Conservation (phyloP, 495 filamentous ascomycete species). For the Neurospora sp. region DNA sequence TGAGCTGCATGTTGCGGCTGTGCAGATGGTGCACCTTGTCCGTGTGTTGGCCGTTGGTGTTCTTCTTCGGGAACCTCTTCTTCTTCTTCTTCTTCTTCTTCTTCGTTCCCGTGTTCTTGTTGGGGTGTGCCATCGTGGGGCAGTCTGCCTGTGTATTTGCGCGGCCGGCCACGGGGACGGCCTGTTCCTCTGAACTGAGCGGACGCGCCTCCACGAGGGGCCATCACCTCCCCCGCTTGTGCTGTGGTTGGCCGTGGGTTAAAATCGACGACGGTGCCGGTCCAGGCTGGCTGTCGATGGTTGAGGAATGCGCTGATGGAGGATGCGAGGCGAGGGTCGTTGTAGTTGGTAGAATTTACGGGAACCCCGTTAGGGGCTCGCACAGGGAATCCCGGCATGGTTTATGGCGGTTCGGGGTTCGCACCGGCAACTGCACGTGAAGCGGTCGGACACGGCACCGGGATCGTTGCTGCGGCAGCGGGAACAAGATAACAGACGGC, state of each 20-base stretch:
- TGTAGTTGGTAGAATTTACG: not conserved
- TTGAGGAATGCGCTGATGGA: constrained; percentile 5
- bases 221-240: not conserved
- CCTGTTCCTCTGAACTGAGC: not conserved
- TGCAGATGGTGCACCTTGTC: not conserved
- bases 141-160: not conserved
- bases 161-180: not conserved
- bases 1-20: constrained; percentile 4
- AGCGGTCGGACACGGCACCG: not conserved
- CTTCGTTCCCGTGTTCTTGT: not conserved
- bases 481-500: not conserved
- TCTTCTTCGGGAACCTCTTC: not conserved
- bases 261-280: not conserved
- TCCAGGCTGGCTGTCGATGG: constrained; percentile 6
- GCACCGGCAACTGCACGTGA: not conserved
- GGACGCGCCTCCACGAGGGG: not conserved
- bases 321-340: constrained; percentile 1
- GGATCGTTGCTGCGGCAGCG: not conserved
- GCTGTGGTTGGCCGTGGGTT: not conserved
- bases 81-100: not conserved
- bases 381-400: not conserved
- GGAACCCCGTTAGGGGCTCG: not conserved
- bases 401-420: not conserved
- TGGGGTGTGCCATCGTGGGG: not conserved
- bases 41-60: not conserved